phyloP scores from a whole-genome alignment of 768 basidiomycete genomes.

The Imleria badia region DNA sequence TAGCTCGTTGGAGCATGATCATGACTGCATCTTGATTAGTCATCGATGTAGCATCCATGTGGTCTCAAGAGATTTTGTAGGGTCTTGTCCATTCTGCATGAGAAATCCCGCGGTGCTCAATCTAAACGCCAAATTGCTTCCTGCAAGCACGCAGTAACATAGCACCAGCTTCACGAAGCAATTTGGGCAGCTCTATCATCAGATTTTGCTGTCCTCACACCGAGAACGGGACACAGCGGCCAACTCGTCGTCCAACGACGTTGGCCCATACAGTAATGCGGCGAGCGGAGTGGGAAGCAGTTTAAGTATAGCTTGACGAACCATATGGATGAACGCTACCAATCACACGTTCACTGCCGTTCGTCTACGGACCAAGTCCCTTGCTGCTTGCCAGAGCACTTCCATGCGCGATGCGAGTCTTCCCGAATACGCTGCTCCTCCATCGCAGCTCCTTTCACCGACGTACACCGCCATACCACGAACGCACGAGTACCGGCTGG shows the following conservation, averaged over 20 bases:
- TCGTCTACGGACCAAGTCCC: not conserved
- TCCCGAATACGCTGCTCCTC: conserved; percentile 47
- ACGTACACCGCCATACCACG: conserved; percentile 57
- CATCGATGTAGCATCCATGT: conserved; percentile 8
- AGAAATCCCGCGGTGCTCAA: not conserved
- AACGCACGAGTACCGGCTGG: conserved; percentile 51
- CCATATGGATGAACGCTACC: conserved; percentile 26
- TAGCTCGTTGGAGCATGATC: too few species aligned
- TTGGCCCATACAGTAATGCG: conserved; percentile 12
- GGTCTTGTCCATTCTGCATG: not conserved
- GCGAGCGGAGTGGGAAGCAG: conserved; percentile 34
- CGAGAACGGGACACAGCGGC: not conserved
- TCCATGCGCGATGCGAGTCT: conserved; percentile 57
- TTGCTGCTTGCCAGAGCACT: conserved; percentile 21
- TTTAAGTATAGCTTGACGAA: conserved; percentile 32
- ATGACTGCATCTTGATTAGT: conserved; percentile 6
- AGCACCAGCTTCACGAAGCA: not conserved
- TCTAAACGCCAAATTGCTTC: not conserved
- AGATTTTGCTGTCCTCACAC: not conserved
- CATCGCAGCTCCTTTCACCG: conserved; percentile 40
- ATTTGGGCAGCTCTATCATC: not conserved
- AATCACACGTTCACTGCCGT: conserved; percentile 25
- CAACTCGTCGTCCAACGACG: not conserved
- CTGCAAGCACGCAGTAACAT: not conserved
- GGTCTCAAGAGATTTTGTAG: not conserved